Conservation (phyloP, 208 protist species). For the Crithidia bombi region DNA sequence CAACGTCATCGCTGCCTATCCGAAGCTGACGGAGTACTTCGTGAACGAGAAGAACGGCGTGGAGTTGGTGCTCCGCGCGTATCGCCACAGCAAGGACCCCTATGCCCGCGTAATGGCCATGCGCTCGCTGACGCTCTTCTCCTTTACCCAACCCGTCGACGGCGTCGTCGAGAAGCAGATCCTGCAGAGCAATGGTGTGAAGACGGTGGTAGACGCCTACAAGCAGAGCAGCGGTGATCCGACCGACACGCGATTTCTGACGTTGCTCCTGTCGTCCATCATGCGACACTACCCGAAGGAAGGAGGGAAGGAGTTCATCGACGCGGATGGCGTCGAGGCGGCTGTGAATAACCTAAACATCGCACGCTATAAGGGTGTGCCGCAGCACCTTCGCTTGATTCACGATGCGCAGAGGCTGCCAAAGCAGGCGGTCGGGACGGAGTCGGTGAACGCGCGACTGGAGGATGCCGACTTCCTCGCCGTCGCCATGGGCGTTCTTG, state of each 20-base stretch:
- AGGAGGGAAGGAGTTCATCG: constrained; percentile 79
- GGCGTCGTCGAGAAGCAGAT: constrained; percentile 78
- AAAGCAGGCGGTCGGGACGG: constrained; percentile 37
- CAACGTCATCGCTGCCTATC: constrained; percentile 79
- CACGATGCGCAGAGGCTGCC: constrained; percentile 78
- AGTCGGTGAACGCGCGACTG: constrained; percentile 52
- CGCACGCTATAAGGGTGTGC: constrained; percentile 85
- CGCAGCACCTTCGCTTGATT: constrained; percentile 87
- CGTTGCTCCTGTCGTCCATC: constrained; percentile 86
- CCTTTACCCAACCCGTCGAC: constrained; percentile 82
- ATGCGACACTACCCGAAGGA: constrained; percentile 84
- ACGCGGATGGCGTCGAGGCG: constrained; percentile 76
- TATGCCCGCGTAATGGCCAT: constrained; percentile 80
- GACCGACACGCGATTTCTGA: constrained; percentile 86
- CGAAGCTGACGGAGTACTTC: constrained; percentile 73
- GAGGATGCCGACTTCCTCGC: constrained; percentile 83
- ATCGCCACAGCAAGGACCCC: constrained; percentile 69
- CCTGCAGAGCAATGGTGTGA: constrained; percentile 74
- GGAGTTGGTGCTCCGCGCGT: constrained; percentile 72
- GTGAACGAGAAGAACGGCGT: constrained; percentile 76
- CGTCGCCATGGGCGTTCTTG: constrained; percentile 79
- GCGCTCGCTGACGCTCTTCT: constrained; percentile 78
- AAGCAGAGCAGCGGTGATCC: constrained; percentile 85
- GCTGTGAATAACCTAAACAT: constrained; percentile 85
- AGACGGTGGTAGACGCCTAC: constrained; percentile 79